phyloP scores from a whole-genome alignment of 2,329 filamentous ascomycete species.

The Byssoonygena ceratinophila region DNA sequence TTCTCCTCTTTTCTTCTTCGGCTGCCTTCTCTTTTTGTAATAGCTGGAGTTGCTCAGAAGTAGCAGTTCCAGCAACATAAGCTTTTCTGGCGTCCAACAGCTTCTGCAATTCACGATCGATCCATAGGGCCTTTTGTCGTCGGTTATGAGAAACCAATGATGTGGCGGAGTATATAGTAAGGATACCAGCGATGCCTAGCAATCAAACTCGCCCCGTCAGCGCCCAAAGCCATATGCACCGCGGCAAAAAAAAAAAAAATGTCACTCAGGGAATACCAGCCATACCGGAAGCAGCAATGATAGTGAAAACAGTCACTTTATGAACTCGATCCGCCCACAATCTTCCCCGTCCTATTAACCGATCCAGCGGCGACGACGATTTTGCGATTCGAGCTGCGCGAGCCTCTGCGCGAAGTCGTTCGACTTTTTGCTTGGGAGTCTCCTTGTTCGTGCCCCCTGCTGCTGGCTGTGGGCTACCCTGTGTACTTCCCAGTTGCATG shows the following conservation, averaged over 20 bases:
- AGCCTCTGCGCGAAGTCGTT: conserved; percentile 56
- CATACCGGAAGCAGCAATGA: conserved; percentile 52
- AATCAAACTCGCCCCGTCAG: neutral
- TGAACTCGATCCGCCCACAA: conserved; percentile 52
- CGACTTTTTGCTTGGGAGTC: conserved; percentile 59
- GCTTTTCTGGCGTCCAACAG: conserved; percentile 36
- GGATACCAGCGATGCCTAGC: conserved; percentile 47
- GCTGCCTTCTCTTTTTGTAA: conserved; percentile 37
- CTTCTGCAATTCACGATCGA: conserved; percentile 39
- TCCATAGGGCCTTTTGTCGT: conserved; percentile 52
- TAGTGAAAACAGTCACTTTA: conserved; percentile 47
- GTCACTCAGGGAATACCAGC: conserved; percentile 3
- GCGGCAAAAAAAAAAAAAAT: neutral
- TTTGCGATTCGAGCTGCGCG: conserved; percentile 54
- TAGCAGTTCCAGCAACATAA: conserved; percentile 32
- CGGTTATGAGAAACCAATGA: conserved; percentile 60
- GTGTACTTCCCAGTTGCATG: conserved; percentile 16
- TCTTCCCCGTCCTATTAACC: conserved; percentile 43
- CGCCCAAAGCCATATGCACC: neutral
- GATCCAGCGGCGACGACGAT: conserved; percentile 47
- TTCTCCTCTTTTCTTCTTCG: conserved; percentile 33
- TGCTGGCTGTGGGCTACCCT: conserved; percentile 12
- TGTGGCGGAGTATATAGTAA: conserved; percentile 54
- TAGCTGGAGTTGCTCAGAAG: conserved; percentile 35
- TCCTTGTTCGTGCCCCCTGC: conserved; percentile 32